phyloP scores from a whole-genome alignment of 2,329 filamentous ascomycete genomes.

The Fusarium palustre region DNA sequence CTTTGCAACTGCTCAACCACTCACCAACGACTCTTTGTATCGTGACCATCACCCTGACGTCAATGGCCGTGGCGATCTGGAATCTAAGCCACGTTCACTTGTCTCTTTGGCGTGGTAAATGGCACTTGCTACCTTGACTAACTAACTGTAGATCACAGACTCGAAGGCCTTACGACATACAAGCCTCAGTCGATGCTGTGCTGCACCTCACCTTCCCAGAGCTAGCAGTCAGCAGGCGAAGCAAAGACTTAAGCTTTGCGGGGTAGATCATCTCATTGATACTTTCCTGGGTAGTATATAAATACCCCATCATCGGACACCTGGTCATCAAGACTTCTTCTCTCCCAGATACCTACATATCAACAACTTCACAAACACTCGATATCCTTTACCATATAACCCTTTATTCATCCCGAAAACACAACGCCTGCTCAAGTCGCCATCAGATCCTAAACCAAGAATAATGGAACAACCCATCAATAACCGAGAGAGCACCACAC shows the following conservation, averaged over 20 bases:
- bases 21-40: conserved; percentile 26
- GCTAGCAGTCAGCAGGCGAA: neutral
- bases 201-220: conserved; percentile 5
- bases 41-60: conserved; percentile 49
- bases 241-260: conserved; percentile 43
- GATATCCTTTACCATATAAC: neutral
- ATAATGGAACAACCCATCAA: conserved; percentile 46
- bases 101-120: conserved; percentile 13
- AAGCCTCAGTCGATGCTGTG: conserved; percentile 3
- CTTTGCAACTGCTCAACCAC: conserved; percentile 13
- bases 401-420: neutral
- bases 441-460: neutral
- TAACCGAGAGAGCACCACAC: conserved; percentile 41
- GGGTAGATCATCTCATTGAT: conserved; percentile 40
- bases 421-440: neutral
- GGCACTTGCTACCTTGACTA: neutral
- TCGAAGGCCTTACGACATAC: neutral
- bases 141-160: conserved; percentile 5
- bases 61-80: conserved; percentile 42
- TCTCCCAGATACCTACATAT: neutral
- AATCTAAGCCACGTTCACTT: conserved; percentile 32
- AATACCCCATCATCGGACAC: conserved; percentile 13
- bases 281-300: conserved; percentile 32
- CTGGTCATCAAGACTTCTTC: neutral
- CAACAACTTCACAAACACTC: neutral